Percentiles rank a stretch among this genome's conserved stretches.
phyloP scores from a whole-genome alignment of 1,284 basidiomycete genomes.

The Amylostereum areolatum region DNA sequence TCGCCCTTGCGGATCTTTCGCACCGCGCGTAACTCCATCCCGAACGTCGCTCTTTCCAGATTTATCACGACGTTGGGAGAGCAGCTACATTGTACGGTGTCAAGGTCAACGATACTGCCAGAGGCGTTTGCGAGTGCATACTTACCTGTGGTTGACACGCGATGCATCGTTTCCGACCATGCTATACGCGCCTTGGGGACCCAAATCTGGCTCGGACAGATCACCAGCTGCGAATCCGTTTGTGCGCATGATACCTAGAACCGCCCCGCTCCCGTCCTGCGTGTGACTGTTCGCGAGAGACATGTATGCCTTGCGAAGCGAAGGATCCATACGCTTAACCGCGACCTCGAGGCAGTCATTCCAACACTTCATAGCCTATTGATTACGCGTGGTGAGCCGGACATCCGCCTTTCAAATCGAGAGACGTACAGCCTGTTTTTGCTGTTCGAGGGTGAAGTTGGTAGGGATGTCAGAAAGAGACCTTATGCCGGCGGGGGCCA shows the following conservation, averaged over 20 bases:
- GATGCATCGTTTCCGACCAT: no score
- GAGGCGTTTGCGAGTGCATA: no score
- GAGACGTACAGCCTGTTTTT: neutral
- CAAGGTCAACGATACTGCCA: no score
- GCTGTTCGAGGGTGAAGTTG: neutral
- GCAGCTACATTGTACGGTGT: no score
- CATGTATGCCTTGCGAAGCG: constrained; percentile 9
- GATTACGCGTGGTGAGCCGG: no score
- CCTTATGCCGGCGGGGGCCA: neutral
- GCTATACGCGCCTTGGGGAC: no score
- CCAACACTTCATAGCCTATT: no score
- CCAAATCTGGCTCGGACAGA: constrained; percentile 5
- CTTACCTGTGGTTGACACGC: no score
- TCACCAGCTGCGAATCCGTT: constrained; percentile 18
- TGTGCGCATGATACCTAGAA: constrained; percentile 16
- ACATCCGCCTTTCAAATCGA: neutral
- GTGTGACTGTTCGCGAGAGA: constrained; percentile 15
- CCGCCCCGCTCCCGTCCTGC: no score
- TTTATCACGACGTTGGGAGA: no score
- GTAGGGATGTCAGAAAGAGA: neutral
- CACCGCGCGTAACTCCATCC: constrained; percentile 1
- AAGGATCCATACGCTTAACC: neutral
- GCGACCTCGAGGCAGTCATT: neutral
- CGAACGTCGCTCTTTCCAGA: constrained; percentile 1
- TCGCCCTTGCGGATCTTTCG: constrained; percentile 4